Base-by-base conservation (phyloP, 768 basidiomycete species). In the Butyriboletus loyo region DNA sequence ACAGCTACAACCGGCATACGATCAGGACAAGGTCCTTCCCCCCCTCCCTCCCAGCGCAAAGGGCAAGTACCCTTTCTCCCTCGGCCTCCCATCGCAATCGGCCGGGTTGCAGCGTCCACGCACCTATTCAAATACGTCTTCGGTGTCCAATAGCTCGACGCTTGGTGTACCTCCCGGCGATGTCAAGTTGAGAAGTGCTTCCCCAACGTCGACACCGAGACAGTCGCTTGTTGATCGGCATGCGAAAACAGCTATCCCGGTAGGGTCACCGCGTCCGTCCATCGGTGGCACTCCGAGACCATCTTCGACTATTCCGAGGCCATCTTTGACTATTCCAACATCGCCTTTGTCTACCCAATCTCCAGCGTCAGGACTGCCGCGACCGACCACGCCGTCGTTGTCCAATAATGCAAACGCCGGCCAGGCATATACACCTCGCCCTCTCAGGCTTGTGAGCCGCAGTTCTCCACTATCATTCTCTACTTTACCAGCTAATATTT, bases 81-180 rank as follows among this genome's bases (percentile, higher is more conserved):
- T 61, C 3, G 27, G 56, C 22, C 63, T 60, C 27, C 56, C 50
- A 2, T 53, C 60, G 2, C 58, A 46, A 13, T 15, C 43, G 1
- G 41, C 32, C 13, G 48, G 24, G 2, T 21, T 65, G 38, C 63
- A 53, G 27, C 62, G 73, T 58, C 56, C 66, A 7, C 64, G 68
- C 60, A 75, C 49, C 71, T 76, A 65, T 64, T 71, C 42, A 35
- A 77, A 19, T 68, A 49, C 56, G 14, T 71, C 56, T 40, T 67
- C 57, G 3, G 53, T 53, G 13, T 65, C 66, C 41, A 60, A 55
- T 21, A 50, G 36, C n/a, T 67, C 67, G 5, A 49, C 45, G 15
- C 32, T 54, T 5, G 54, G 46, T 6, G 28, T 57, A 10, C 52
- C 52, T 38, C 25, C 52, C 13, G 14, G 40, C 27, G 50, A 56